Evolutionary conservation across 441 rosid genomes (phyloP).

Genomic region (Hura crepitans): DNA sequence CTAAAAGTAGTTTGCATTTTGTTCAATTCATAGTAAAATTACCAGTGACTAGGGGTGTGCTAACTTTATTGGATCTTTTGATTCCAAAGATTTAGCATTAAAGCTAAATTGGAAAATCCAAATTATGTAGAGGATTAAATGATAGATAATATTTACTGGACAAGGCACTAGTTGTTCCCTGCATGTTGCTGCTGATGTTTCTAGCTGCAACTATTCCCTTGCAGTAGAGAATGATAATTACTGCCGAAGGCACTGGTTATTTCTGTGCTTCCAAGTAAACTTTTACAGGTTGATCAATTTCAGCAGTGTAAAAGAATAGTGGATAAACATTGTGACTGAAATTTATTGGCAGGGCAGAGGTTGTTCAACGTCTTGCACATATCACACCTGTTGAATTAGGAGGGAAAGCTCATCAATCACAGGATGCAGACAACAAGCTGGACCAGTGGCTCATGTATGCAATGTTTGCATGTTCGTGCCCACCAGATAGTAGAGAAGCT

Average conservation of each 20-base stretch:
- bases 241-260: too few relatives aligned
- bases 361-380: constrained; percentile 78
- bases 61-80: not conserved
- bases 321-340: constrained; percentile 14
- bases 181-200: constrained; percentile 5
- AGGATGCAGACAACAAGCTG: constrained; percentile 90
- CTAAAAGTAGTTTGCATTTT: not conserved
- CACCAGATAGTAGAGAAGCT: constrained; percentile 79
- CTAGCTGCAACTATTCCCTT: not conserved
- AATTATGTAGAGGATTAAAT: not conserved
- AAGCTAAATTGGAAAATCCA: not conserved
- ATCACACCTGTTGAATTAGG: constrained; percentile 94
- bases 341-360: constrained; percentile 62
- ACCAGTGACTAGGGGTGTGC: not conserved
- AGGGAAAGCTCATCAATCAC: constrained; percentile 87
- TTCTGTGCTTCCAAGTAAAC: constrained; percentile 9
- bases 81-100: not conserved
- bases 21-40: not conserved
- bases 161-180: constrained; percentile 4
- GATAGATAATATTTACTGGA: constrained; percentile 5
- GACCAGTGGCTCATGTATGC: constrained; percentile 99
- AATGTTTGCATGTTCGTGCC: constrained; percentile 96
- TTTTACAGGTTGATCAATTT: constrained; percentile 12
- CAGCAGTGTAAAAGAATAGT: not conserved
- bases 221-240: too few relatives aligned